Evolutionary conservation across 73 alveolate species (phyloP), one percentile per base, ranked within the genome.

Genomic region (Paramecium octaurelia): DNA sequence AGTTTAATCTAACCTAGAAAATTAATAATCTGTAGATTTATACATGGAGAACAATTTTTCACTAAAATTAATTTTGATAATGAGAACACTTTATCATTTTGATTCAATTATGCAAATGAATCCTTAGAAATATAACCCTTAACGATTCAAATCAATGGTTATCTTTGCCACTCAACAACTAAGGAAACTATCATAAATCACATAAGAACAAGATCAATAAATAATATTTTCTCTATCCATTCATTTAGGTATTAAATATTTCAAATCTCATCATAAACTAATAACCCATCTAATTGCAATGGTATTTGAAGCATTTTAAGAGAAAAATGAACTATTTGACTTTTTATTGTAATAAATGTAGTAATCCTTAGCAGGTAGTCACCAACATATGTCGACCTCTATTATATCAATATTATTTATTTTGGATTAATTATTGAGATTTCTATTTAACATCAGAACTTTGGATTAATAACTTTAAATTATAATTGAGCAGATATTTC

Each of bases 41-140:
- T 73, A 73, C 64, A 73, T 73, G 87, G 59, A 73, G 31, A 23
- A 73, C 60, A 73, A 73, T 73, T 73, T 73, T 27, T 73, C 87
- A 4, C 4, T 36, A 31, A 73, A 40, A 7, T 73, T 73, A 73
- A 36, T 73, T 16, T 36, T 73, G 57, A 73, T 73, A 3, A 64
- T 73, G 12, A 73, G 46, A 40, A 16, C 87, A 4, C 9, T 73
- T 31, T 73, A 73, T 36, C 87, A 73, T 43, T 73, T 73, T 40
- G 87, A 73, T 40, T 35, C 57, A 73, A 36, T 73, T 2, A 73
- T 29, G 87, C 8, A 14, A 14, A 20, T 73, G 59, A 73, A 73
- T 73, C 31, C 60, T 5, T 6, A 31, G 18, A 73, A 38, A 73
- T 73, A 73, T 11, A 36, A 3, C 24, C 8, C n/a, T 8, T 12